Conservation (phyloP, 176 grass and related monocot genomes). For the Rhipidocladum racemiflorum region DNA sequence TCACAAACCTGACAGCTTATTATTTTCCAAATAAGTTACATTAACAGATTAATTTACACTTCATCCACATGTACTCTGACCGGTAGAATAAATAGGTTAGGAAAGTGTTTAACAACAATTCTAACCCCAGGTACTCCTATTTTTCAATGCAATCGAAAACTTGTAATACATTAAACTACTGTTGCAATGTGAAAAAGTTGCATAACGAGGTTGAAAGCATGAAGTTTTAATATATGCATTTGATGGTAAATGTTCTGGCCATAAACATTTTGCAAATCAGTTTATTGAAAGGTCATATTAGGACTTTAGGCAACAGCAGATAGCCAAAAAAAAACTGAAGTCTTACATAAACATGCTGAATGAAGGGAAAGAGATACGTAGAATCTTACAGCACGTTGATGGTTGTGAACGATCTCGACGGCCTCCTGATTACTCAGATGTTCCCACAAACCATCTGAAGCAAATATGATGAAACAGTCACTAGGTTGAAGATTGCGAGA, state of each 20-base stretch:
- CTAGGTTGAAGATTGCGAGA: slow-evolving; percentile 61
- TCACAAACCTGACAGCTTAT: not conserved
- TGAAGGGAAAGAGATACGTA: not conserved
- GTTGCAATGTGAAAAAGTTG: not conserved
- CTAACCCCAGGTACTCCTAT: not conserved
- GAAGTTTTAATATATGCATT: not conserved
- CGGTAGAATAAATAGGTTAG: not conserved
- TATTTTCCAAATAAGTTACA: not conserved
- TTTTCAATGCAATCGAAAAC: not conserved
- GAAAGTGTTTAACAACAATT: not conserved
- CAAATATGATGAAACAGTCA: slow-evolving; percentile 86
- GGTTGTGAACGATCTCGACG: slow-evolving; percentile 76
- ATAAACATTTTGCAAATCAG: not conserved
- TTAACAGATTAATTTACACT: not conserved
- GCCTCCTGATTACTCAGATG: slow-evolving; percentile 84
- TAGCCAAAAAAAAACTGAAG: not conserved
- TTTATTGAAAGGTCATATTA: not conserved
- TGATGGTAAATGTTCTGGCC: not conserved
- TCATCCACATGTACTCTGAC: not conserved
- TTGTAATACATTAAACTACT: not conserved
- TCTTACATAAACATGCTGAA: not conserved
- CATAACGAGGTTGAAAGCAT: not conserved
- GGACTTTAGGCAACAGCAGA: not conserved
- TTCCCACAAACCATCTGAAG: slow-evolving; percentile 94
- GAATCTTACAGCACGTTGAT: slow-evolving; percentile 75